Evolutionary conservation across 2,329 filamentous ascomycete species (phyloP), one percentile per base, ranked within the genome.

Genomic region (Thyridium curvatum): DNA sequence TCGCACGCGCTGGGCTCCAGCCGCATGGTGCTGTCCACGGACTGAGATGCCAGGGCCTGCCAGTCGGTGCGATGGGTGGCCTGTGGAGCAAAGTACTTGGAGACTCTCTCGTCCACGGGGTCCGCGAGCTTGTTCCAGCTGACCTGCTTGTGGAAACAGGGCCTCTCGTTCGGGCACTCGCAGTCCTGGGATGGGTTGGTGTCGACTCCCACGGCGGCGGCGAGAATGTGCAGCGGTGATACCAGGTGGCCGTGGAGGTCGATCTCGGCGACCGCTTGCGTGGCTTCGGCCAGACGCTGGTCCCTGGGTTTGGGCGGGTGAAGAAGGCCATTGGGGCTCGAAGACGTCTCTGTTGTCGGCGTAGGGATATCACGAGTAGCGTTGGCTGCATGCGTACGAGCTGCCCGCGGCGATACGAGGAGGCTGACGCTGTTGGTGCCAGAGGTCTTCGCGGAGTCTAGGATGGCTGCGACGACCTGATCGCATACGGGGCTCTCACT

Each of bases 401-500:
- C 32, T 4, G 34, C 28, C n/a, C 35, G 21, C 9, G 38, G 33
- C 12, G 32, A 10, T 8, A 34, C 30, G 4, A 38, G 18, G 13
- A 28, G 21, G 15, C 36, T 34, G 6, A 18, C 28, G 7, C 34
- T 38, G n/a, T 30, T 32, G 35, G 39, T 43, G 4, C 43, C 43
- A 31, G 43, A 6, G 10, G 21, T 26, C 21, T 6, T 6, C 10
- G 21, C 45, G 39, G 46, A 47, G 30, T 44, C 43, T 32, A 47
- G 43, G 31, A 47, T 41, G 2, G 45, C 45, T 10, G 45, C 45
- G 9, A 47, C 45, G 7, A 47, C 45, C 32, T 53, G 46, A 32
- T 51, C 49, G 10, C 47, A 42, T 17, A 50, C 41, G 13, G 47
- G 39, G 3, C 49, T 50, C 21, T 54, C 49, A 35, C 47, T 51